phyloP scores from a whole-genome alignment of 306 rosid species.

The Senna tora region DNA sequence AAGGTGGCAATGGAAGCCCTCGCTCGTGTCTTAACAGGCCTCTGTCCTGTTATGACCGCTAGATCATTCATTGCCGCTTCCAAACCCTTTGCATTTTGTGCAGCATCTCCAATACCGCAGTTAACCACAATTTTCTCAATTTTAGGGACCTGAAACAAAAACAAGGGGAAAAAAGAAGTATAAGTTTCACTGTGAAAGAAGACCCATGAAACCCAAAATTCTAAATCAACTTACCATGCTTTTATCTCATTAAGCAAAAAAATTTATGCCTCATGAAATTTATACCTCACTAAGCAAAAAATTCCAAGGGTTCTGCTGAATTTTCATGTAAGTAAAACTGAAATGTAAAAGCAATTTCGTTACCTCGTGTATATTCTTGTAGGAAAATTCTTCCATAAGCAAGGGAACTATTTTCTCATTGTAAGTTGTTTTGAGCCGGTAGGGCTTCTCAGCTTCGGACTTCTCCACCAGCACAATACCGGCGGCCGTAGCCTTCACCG shows the following conservation, averaged over 20 bases:
- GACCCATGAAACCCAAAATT: conserved; percentile 11
- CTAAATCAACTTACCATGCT: conserved; percentile 8
- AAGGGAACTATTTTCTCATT: conserved; percentile 66
- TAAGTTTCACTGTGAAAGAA: conserved; percentile 28
- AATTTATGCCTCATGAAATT: neutral
- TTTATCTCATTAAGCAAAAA: too few relatives aligned
- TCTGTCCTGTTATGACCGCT: conserved; percentile 85
- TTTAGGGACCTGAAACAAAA: conserved; percentile 77
- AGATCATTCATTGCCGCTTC: conserved; percentile 89
- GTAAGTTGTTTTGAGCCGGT: conserved; percentile 70
- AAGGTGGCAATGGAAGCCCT: conserved; percentile 82
- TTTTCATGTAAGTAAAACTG: neutral
- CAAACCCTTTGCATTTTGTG: conserved; percentile 93
- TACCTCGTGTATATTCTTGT: conserved; percentile 74
- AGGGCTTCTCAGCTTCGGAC: conserved; percentile 66
- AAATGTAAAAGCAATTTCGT: neutral
- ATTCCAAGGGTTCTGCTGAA: neutral
- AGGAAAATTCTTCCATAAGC: conserved; percentile 90
- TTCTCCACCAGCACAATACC: conserved; percentile 77
- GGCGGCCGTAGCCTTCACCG: conserved; percentile 63
- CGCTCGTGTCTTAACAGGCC: conserved; percentile 92
- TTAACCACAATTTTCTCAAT: conserved; percentile 89
- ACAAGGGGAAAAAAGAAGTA: neutral
- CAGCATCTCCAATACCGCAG: conserved; percentile 98
- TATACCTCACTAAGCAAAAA: neutral